These are phyloP conservation scores for Vigna reflexopilosa DNA, from an alignment of 306 rosid genomes.

Conservation along the genomic window DNA sequence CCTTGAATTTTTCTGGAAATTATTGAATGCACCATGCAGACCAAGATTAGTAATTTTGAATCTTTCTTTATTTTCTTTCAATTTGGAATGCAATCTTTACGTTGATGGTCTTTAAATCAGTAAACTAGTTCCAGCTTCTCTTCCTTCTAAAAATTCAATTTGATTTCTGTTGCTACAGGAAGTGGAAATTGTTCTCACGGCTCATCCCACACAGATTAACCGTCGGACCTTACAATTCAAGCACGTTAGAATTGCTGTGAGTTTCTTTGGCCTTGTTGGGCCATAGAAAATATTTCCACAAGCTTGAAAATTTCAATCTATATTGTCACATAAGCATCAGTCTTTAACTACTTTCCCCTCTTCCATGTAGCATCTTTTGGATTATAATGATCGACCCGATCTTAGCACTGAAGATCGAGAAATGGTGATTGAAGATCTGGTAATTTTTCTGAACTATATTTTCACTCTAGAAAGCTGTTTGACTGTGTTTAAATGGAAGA, in stretches of 20 bases:
- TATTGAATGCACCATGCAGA: slow-evolving; percentile 1
- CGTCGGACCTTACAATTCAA: slow-evolving; percentile 93
- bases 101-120: slow-evolving; percentile 26
- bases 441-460: slow-evolving; percentile 51
- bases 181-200: slow-evolving; percentile 97
- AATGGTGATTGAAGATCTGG: slow-evolving; percentile 94
- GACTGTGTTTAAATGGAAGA: slow-evolving; percentile 27
- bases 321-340: slow-evolving; percentile 29
- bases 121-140: slow-evolving; percentile 18
- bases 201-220: slow-evolving; percentile 98
- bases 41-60: slow-evolving; percentile 9
- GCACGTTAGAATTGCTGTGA: slow-evolving; percentile 82
- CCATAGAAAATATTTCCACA: not conserved
- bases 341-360: slow-evolving; percentile 41
- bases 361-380: slow-evolving; percentile 77
- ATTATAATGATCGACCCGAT: slow-evolving; percentile 86
- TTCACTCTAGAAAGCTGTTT: slow-evolving; percentile 41
- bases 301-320: slow-evolving; percentile 28
- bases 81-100: slow-evolving; percentile 10
- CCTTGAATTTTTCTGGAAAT: not conserved
- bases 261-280: slow-evolving; percentile 42
- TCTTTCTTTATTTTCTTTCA: slow-evolving; percentile 4
- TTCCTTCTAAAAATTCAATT: slow-evolving; percentile 27
- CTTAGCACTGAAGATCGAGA: slow-evolving; percentile 82
- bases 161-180: slow-evolving; percentile 57